phyloP scores from a whole-genome alignment of 495 filamentous ascomycete species.

The Hypoxylon cercidicola region DNA sequence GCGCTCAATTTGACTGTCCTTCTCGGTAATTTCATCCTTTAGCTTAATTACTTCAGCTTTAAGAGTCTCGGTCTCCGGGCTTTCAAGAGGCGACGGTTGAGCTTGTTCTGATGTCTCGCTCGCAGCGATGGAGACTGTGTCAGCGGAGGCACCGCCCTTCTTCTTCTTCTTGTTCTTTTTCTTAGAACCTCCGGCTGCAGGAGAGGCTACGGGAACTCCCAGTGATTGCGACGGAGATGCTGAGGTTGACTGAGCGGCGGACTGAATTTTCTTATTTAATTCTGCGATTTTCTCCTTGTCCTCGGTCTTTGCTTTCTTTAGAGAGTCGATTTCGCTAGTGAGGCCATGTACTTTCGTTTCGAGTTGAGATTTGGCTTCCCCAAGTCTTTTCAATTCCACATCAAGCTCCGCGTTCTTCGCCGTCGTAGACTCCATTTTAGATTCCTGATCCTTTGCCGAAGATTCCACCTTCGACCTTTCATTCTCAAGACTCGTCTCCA shows the following conservation, averaged over 20 bases:
- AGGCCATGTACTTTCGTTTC: constrained; percentile 47
- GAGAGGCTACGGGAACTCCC: constrained; percentile 28
- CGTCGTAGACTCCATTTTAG: constrained; percentile 37
- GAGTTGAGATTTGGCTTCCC: constrained; percentile 46
- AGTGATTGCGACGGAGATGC: constrained; percentile 19
- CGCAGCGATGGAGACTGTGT: constrained; percentile 29
- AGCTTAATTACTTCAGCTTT: constrained; percentile 58
- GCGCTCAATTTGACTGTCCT: constrained; percentile 74
- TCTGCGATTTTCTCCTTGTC: constrained; percentile 47
- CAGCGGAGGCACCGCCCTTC: constrained; percentile 62
- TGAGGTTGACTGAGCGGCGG: constrained; percentile 12
- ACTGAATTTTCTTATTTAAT: constrained; percentile 50
- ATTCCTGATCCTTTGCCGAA: constrained; percentile 51
- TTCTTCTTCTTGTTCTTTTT: constrained; percentile 96
- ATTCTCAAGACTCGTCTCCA: constrained; percentile 63
- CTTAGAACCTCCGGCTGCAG: constrained; percentile 57
- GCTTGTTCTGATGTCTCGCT: constrained; percentile 46
- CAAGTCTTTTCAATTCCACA: constrained; percentile 44
- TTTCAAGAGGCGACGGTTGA: constrained; percentile 40
- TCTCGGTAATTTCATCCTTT: constrained; percentile 72
- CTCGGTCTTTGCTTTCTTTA: constrained; percentile 50
- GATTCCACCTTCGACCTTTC: constrained; percentile 56
- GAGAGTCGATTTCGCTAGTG: constrained; percentile 48
- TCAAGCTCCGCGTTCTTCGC: constrained; percentile 53
- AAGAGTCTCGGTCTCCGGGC: constrained; percentile 44